Base-by-base conservation (phyloP, 2,329 filamentous ascomycete species). In the Ustilaginoidea virens region DNA sequence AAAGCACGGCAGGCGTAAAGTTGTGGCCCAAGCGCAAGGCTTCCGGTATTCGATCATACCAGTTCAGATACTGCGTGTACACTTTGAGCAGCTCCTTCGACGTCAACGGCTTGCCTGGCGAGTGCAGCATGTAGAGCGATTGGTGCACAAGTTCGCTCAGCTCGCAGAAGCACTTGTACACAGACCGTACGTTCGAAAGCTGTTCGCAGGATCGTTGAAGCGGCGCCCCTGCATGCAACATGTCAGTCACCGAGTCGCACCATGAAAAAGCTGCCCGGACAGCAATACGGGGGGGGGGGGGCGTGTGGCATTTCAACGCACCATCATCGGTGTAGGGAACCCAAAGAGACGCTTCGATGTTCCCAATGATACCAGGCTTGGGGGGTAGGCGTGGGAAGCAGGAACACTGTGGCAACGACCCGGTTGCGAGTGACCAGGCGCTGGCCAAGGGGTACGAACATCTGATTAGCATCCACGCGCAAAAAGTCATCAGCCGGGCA, bases 141-240 rank as follows among this genome's bases (percentile, higher is more conserved):
- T 78, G 67, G 45, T 80, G 79, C 1, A 81, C 71, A 1, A 83
- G 65, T 49, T 82, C 76, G 36, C 74, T 80, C 28, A 85, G 61
- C 42, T 76, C 71, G 43, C 74, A 78, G 39, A 81, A 75, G 38
- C 74, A 69, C 47, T 69, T 73, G 45, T 71, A 75, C 5, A 77
- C 68, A 2, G 72, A 74, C 15, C 75, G 61, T 18, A 81, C 73
- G 34, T 80, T 77, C 3, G 69, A 77, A 0, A 71, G 69, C 38
- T 76, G 74, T 36, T 70, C 59, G 39, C 59, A 69, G 3, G 66
- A 66, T 28, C 59, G 58, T 34, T 69, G 62, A 12, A 70, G 41
- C 7, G 65, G 63, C 1, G 61, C 57, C 17, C 65, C 66, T 69
- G 22, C 16, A n/a, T 12, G 13, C 10, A 3, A 14, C 14, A 9